These are phyloP conservation scores for Malus hybrid DNA, from an alignment of 331 rosid genomes.

Conservation along the genomic window DNA sequence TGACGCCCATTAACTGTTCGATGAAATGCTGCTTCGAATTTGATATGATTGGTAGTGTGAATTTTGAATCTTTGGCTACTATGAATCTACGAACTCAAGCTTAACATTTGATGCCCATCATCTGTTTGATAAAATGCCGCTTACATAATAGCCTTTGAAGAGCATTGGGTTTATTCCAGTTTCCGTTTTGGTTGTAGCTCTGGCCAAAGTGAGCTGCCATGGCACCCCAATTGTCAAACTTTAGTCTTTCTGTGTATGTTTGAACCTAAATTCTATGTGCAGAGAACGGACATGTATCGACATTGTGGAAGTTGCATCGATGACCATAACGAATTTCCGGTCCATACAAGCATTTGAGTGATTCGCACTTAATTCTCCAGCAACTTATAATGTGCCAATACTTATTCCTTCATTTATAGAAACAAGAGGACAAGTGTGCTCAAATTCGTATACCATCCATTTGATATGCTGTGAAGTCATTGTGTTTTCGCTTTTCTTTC, in stretches of 20 bases:
- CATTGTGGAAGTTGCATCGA: not conserved
- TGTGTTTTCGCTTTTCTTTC: not conserved
- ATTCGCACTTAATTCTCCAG: not conserved
- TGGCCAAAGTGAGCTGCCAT: not conserved
- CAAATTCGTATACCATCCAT: not conserved
- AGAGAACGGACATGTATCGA: not conserved
- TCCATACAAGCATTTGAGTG: not conserved
- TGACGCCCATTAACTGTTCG: not conserved
- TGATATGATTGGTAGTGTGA: not conserved
- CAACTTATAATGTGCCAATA: not conserved
- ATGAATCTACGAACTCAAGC: not conserved
- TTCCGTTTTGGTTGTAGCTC: not conserved
- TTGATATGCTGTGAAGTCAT: not conserved
- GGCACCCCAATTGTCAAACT: not conserved
- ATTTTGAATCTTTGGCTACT: not conserved
- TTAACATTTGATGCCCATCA: not conserved
- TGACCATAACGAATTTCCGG: not conserved
- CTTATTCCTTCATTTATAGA: not conserved
- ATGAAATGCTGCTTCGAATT: not conserved
- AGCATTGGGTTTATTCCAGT: not conserved
- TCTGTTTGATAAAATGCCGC: constrained; percentile 15
- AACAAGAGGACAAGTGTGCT: not conserved
- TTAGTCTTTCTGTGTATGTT: not conserved
- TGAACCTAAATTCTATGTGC: not conserved
- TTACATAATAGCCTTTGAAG: not conserved